Conservation (phyloP, 352 stramenopile genomes). For the Phytophthora syringae region DNA sequence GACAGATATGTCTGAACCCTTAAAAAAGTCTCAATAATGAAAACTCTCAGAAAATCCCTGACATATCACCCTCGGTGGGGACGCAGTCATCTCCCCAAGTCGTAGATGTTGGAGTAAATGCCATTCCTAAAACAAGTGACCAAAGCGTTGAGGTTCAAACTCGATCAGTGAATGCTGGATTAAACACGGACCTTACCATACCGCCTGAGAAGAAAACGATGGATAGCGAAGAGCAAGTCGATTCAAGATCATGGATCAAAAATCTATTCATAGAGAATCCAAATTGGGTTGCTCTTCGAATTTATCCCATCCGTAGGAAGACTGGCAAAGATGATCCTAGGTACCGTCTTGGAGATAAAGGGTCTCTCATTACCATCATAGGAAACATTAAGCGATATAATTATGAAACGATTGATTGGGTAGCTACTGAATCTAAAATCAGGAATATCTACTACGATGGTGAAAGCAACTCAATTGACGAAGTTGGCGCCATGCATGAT, state of each 20-base stretch:
- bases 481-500: slow-evolving; percentile 5
- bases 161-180: not conserved
- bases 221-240: slow-evolving; percentile 1
- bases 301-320: slow-evolving; percentile 4
- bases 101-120: not conserved
- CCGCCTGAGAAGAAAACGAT: not conserved
- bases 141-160: too few relatives aligned
- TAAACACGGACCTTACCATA: not conserved
- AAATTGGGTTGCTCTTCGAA: slow-evolving; percentile 5
- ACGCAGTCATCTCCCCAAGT: not conserved
- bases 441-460: slow-evolving; percentile 10
- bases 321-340: slow-evolving; percentile 8
- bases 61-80: slow-evolving; percentile 1
- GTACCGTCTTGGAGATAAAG: slow-evolving; percentile 7
- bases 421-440: slow-evolving; percentile 13
- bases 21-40: slow-evolving; percentile 8
- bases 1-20: not conserved
- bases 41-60: slow-evolving; percentile 9
- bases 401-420: slow-evolving; percentile 17
- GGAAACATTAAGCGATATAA: not conserved
- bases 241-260: not conserved
- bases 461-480: slow-evolving; percentile 21
- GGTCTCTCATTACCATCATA: not conserved
- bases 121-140: not conserved
- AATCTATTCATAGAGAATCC: not conserved